Evolutionary conservation across 2,329 filamentous ascomycete genomes (phyloP), one percentile per base, ranked within the genome.

Genomic region (Botrytis cinerea): DNA sequence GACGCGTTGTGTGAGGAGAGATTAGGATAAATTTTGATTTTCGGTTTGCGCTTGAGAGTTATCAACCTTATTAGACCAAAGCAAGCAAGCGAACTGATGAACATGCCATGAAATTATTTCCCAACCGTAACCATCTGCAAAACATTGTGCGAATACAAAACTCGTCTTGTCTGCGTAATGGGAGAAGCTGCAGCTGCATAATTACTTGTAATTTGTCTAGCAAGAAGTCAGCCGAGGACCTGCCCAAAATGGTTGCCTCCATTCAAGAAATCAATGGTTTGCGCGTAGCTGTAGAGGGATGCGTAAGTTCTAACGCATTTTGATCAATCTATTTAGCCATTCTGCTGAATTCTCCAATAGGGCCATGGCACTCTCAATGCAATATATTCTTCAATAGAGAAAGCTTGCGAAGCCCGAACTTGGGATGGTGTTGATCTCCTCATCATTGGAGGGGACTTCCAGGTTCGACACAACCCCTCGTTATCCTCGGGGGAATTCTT

Each of bases 371-470:
- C 91, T 0, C 89, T 99, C 70, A 89, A 98, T 81, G 92, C 93
- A 73, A 98, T 99, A 78, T 99, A 98, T 82, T 89, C 92, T 1
- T 91, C 93, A 1, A 89, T 97, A 40, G 85, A 87, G 59, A 86
- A 88, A 76, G 87, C 93, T 16, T 93, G 91, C 82, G 85, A 89
- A 76, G 85, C 87, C 63, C 92, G 92, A 78, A 88, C 88, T 38
- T 98, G 95, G 95, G 86, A 92, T 76, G 89, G 88, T 48, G 90
- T 98, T 45, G 96, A 99, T 81, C 84, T 98, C 18, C 84, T 99
- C 77, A 97, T 99, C 79, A 97, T 99, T 78, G 94, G 95, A 73
- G 96, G 96, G 43, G 96, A 99, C 81, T 99, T 99, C 77, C 94
- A 98, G 85, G 92, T 92, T 83, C 48, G 81, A 75, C 59, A 59